Evolutionary conservation across 257 asterid species (phyloP).

Genomic region (Scutellaria barbata): DNA sequence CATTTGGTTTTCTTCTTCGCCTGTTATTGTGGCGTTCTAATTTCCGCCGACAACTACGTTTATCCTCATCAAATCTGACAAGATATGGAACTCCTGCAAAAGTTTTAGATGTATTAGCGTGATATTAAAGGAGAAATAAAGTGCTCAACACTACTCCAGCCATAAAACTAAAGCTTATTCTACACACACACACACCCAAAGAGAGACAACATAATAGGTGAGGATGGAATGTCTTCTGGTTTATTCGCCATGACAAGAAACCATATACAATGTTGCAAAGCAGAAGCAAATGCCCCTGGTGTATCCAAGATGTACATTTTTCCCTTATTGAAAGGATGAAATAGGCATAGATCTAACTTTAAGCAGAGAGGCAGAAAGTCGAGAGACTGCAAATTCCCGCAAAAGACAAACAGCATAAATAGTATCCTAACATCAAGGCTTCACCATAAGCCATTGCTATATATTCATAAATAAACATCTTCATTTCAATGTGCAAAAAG

Average conservation of each 20-base stretch:
- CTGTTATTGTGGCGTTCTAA: conserved; percentile 89
- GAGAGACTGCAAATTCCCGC: neutral
- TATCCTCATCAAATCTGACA: conserved; percentile 90
- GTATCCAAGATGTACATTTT: neutral
- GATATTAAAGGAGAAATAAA: conserved; percentile 10
- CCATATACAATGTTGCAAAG: neutral
- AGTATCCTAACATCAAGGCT: neutral
- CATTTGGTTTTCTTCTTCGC: conserved; percentile 76
- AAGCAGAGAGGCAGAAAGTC: too few relatives aligned
- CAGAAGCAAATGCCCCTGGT: conserved; percentile 8
- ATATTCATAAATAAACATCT: neutral
- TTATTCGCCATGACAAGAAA: conserved; percentile 2
- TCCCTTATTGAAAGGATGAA: neutral
- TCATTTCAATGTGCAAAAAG: neutral
- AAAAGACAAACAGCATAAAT: neutral
- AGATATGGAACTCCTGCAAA: conserved; percentile 79
- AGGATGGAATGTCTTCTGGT: neutral
- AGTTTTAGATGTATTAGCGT: conserved; percentile 20
- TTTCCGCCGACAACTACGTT: conserved; percentile 90
- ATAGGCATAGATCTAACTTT: too few relatives aligned
- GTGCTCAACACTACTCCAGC: conserved; percentile 13
- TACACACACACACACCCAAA: neutral
- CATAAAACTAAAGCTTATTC: neutral
- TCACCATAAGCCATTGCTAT: neutral
- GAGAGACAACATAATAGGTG: neutral